phyloP scores from a whole-genome alignment of 2,329 filamentous ascomycete species.

The Ophiostoma ulmi region DNA sequence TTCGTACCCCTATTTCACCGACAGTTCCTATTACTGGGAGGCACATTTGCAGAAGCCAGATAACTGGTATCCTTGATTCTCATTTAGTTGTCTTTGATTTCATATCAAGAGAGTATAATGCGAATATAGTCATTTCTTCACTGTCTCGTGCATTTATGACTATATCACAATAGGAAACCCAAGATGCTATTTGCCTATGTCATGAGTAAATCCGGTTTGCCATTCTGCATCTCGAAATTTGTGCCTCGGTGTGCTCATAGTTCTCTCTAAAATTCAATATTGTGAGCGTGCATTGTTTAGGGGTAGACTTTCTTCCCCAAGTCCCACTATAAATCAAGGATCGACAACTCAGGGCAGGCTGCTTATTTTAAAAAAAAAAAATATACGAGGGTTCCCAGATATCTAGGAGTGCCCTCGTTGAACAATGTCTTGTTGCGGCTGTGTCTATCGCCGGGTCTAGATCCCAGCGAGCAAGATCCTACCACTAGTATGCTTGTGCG shows the following conservation, averaged over 20 bases:
- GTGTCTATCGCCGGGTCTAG: not conserved
- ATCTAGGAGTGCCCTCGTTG: not conserved
- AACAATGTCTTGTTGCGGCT: not conserved
- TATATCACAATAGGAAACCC: not conserved
- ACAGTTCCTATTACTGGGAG: not conserved
- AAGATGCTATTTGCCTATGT: not conserved
- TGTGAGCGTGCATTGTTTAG: not conserved
- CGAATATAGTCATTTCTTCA: not conserved
- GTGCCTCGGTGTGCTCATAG: not conserved
- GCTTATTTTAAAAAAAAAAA: no score
- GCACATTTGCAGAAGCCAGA: not conserved
- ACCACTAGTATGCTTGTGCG: not conserved
- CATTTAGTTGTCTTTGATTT: not conserved
- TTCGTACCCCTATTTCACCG: not conserved
- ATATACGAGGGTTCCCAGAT: not conserved
- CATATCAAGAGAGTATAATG: not conserved
- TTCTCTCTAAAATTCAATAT: not conserved
- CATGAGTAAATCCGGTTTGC: not conserved
- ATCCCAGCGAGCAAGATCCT: not conserved
- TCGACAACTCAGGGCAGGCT: not conserved
- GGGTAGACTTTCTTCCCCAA: not conserved
- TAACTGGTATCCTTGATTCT: not conserved
- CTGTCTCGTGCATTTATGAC: not conserved
- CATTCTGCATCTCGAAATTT: not conserved
- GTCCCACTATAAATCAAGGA: not conserved